These are phyloP conservation scores for Bassia scoparia DNA, from an alignment of 148 eudicot genomes.

Conservation along the genomic window DNA sequence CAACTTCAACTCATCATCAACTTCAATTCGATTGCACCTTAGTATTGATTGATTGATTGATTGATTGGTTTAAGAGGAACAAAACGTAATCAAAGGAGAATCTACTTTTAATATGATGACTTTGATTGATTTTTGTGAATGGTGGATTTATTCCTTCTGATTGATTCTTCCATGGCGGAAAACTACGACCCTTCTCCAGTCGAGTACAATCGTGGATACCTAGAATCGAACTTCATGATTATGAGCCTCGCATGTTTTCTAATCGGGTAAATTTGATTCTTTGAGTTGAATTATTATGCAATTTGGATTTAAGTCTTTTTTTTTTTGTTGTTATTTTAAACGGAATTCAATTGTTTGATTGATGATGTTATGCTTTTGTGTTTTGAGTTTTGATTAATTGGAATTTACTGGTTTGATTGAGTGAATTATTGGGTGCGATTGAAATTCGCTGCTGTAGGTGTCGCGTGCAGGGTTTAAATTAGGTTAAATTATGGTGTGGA, in stretches of 20 bases:
- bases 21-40: not conserved
- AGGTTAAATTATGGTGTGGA: not conserved
- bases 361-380: not conserved
- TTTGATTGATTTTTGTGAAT: not conserved
- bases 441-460: not conserved
- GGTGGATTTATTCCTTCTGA: not conserved
- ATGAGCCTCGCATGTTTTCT: conserved; percentile 37
- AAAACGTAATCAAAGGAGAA: not conserved
- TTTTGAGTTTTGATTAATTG: not conserved
- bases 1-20: too few relatives aligned
- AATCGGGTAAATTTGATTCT: conserved; percentile 26
- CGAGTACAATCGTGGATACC: conserved; percentile 33
- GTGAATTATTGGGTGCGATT: not conserved
- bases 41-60: not conserved
- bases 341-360: not conserved
- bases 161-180: conserved; percentile 26
- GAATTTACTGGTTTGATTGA: not conserved
- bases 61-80: not conserved
- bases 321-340: not conserved
- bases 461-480: not conserved
- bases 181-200: conserved; percentile 14
- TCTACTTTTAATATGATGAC: not conserved
- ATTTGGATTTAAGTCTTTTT: not conserved
- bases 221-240: conserved; percentile 45
- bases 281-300: not conserved